phyloP scores from a whole-genome alignment of 1,284 basidiomycete species.

The Moesziomyces globuligerus region DNA sequence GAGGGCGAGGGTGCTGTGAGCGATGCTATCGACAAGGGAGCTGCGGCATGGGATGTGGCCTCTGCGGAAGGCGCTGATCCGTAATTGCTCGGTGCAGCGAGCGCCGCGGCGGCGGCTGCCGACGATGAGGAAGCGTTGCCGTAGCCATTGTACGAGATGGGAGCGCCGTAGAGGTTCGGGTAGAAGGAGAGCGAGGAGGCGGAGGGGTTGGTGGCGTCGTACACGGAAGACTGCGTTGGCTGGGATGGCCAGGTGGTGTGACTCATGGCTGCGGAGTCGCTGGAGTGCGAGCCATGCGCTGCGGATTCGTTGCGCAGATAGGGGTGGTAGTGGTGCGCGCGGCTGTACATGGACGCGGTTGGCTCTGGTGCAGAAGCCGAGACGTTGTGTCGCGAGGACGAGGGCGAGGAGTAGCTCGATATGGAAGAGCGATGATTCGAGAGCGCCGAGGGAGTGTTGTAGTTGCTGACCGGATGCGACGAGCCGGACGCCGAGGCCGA shows the following conservation, averaged over 20 bases:
- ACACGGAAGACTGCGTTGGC: slow-evolving; percentile 9
- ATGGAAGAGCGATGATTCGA: not conserved
- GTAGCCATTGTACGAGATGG: slow-evolving; percentile 25
- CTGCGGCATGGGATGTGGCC: not conserved
- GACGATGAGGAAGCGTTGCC: slow-evolving; percentile 5
- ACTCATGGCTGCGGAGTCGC: slow-evolving; percentile 4
- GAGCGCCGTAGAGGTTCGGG: slow-evolving; percentile 25
- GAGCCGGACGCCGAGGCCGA: not conserved
- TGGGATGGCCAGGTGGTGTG: slow-evolving; percentile 19
- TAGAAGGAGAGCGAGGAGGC: slow-evolving; percentile 15
- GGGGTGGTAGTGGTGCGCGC: slow-evolving; percentile 27
- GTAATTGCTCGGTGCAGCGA: slow-evolving; percentile 1
- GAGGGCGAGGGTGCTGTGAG: slow-evolving; percentile 38
- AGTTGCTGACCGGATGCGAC: not conserved
- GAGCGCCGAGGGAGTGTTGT: not conserved
- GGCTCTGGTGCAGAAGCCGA: not conserved
- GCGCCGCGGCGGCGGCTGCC: not conserved
- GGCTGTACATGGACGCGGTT: slow-evolving; percentile 10
- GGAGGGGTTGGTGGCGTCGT: slow-evolving; percentile 3
- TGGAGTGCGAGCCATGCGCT: slow-evolving; percentile 2
- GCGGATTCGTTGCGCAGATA: slow-evolving; percentile 16
- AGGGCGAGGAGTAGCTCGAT: not conserved
- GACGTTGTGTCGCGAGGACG: not conserved
- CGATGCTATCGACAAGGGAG: slow-evolving; percentile 34
- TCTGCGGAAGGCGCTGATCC: not conserved